A percentile compares a stretch with the other conserved stretches of the same genome.
These are phyloP conservation scores for Aspergillus haitiensis DNA, from an alignment of 495 filamentous ascomycete genomes.

Conservation along the genomic window DNA sequence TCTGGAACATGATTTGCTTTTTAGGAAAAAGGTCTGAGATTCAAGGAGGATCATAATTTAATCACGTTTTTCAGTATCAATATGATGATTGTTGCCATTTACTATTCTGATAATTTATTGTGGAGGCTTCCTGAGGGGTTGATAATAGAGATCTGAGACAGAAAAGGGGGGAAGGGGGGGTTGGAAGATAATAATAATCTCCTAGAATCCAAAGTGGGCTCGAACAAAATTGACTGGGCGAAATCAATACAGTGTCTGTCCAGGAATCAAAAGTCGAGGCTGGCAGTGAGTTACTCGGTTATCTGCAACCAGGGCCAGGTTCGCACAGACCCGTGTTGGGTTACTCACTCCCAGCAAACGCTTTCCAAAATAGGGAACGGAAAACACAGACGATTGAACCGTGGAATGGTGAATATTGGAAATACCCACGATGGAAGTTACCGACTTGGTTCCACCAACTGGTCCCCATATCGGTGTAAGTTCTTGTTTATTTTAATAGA, in stretches of 20 bases:
- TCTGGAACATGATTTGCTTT: slow-evolving; percentile 9
- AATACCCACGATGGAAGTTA: neutral
- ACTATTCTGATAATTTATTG: too few species aligned
- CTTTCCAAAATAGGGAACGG: slow-evolving; percentile 7
- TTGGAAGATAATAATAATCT: neutral
- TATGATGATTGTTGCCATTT: too few species aligned
- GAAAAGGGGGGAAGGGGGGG: neutral
- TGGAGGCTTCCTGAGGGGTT: neutral
- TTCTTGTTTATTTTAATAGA: neutral
- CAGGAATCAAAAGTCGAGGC: neutral
- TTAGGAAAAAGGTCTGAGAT: slow-evolving; percentile 2
- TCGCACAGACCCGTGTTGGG: slow-evolving; percentile 19
- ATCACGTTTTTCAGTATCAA: too few species aligned
- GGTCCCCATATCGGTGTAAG: neutral
- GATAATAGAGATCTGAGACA: neutral
- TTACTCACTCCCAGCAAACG: slow-evolving; percentile 15
- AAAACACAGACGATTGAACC: slow-evolving; percentile 1
- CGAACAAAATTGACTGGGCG: neutral
- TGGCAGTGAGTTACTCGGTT: neutral
- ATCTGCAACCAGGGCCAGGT: slow-evolving; percentile 21
- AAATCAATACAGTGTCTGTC: neutral
- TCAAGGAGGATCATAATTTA: neutral
- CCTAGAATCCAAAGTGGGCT: neutral
- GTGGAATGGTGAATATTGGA: slow-evolving; percentile 13
- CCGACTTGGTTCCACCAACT: neutral